These are phyloP conservation scores for Phytophthora tubulina DNA, from an alignment of 352 stramenopile genomes.

Conservation along the genomic window DNA sequence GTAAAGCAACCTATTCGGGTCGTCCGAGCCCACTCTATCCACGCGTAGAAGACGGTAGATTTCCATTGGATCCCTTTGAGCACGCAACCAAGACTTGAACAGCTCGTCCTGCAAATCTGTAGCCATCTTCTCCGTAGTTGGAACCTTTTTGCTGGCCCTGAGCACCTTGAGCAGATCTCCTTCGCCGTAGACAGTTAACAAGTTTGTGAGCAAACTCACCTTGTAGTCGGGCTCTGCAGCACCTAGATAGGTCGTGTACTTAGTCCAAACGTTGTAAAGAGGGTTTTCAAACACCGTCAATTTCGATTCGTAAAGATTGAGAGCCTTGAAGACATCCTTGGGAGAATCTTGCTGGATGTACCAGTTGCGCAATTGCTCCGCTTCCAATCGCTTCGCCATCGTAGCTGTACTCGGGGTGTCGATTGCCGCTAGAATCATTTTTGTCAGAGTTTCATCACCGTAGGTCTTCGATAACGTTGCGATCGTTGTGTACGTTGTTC, in stretches of 20 bases:
- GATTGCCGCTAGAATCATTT: constrained; percentile 6
- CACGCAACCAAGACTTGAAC: background rate
- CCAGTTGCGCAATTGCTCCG: constrained; percentile 20
- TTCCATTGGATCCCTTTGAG: background rate
- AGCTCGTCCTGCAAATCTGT: constrained; percentile 6
- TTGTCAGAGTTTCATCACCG: constrained; percentile 4
- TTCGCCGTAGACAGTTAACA: constrained; percentile 16
- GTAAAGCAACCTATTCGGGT: constrained; percentile 11
- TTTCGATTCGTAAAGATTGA: constrained; percentile 4
- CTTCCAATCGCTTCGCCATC: constrained; percentile 12
- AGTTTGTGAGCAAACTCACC: constrained; percentile 1
- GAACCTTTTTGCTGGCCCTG: background rate
- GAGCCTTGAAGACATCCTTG: constrained; percentile 3
- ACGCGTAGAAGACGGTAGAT: constrained; percentile 1
- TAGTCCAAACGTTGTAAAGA: constrained; percentile 20
- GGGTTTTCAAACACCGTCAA: constrained; percentile 7
- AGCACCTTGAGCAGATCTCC: constrained; percentile 14
- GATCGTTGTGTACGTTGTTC: background rate
- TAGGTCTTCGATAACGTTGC: constrained; percentile 5
- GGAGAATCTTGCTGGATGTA: background rate
- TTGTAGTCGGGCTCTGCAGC: constrained; percentile 8
- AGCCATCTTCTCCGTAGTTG: constrained; percentile 12
- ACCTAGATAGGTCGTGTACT: constrained; percentile 12
- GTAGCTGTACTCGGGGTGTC: background rate
- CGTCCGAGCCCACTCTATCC: background rate